Conservation (phyloP, 805 yeast species). For the Yamadazyma akitaensis region DNA sequence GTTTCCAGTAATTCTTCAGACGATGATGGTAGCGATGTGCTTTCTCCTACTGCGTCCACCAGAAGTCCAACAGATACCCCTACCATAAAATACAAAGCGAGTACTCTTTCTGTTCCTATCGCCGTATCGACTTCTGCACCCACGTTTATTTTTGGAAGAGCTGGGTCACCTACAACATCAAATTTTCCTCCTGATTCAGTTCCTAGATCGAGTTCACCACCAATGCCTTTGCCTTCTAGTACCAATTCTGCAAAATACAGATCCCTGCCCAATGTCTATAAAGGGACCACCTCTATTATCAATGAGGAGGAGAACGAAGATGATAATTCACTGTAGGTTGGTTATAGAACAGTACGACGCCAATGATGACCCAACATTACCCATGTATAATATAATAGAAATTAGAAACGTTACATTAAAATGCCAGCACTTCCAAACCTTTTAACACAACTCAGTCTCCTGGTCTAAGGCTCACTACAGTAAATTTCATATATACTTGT, state of each 20-base stretch:
- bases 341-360: no score
- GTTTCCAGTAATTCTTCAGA: constrained; percentile 39
- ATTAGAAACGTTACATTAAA: neutral
- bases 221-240: constrained; percentile 3
- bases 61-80: neutral
- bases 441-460: neutral
- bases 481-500: neutral
- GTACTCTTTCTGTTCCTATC: neutral
- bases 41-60: constrained; percentile 6
- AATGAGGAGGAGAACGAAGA: constrained; percentile 21
- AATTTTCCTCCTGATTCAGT: neutral
- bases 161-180: constrained; percentile 3
- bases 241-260: constrained; percentile 2
- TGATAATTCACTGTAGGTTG: constrained; percentile 5
- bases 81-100: neutral
- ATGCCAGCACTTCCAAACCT: neutral
- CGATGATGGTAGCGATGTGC: constrained; percentile 22
- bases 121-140: neutral
- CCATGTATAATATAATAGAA: neutral
- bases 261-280: constrained; percentile 3
- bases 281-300: constrained; percentile 4
- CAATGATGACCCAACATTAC: neutral
- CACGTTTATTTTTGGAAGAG: constrained; percentile 1
- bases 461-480: neutral
- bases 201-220: constrained; percentile 12